Evolutionary conservation across 1,284 basidiomycete genomes (phyloP).

Genomic region (Tranzscheliella williamsii): DNA sequence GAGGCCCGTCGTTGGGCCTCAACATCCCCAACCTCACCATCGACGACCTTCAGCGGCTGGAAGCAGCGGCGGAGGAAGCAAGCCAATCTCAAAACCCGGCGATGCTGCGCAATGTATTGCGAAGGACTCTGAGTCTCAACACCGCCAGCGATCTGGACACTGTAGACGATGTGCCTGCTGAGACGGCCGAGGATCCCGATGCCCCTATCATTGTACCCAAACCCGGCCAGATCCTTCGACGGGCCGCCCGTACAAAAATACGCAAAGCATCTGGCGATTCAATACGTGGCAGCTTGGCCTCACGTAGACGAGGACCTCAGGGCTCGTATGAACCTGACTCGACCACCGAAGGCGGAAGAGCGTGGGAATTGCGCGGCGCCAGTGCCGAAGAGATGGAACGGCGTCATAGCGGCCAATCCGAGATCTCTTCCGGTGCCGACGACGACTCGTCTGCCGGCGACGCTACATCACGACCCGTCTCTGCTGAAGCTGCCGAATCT

Average conservation of each 20-base stretch:
- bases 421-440: slow-evolving; percentile 33
- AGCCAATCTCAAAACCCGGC: slow-evolving; percentile 77
- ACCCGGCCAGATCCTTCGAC: slow-evolving; percentile 83
- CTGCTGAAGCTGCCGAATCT: slow-evolving; percentile 48
- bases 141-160: slow-evolving; percentile 23
- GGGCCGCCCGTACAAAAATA: slow-evolving; percentile 91
- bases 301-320: slow-evolving; percentile 18
- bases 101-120: slow-evolving; percentile 76
- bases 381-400: slow-evolving; percentile 32
- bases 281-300: slow-evolving; percentile 59
- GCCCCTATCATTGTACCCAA: slow-evolving; percentile 84
- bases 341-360: slow-evolving; percentile 19
- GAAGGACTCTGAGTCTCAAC: slow-evolving; percentile 82
- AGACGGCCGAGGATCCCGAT: slow-evolving; percentile 74
- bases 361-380: slow-evolving; percentile 27
- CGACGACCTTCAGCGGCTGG: slow-evolving; percentile 86
- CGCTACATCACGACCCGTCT: slow-evolving; percentile 32
- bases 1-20: slow-evolving; percentile 9
- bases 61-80: slow-evolving; percentile 82
- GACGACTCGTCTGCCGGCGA: slow-evolving; percentile 29
- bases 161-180: slow-evolving; percentile 20
- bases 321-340: slow-evolving; percentile 9
- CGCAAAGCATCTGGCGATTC: slow-evolving; percentile 84
- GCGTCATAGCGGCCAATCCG: slow-evolving; percentile 42
- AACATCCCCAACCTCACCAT: slow-evolving; percentile 73